Evolutionary conservation across 495 filamentous ascomycete genomes (phyloP).

Genomic region (Endocarpon pusillum): DNA sequence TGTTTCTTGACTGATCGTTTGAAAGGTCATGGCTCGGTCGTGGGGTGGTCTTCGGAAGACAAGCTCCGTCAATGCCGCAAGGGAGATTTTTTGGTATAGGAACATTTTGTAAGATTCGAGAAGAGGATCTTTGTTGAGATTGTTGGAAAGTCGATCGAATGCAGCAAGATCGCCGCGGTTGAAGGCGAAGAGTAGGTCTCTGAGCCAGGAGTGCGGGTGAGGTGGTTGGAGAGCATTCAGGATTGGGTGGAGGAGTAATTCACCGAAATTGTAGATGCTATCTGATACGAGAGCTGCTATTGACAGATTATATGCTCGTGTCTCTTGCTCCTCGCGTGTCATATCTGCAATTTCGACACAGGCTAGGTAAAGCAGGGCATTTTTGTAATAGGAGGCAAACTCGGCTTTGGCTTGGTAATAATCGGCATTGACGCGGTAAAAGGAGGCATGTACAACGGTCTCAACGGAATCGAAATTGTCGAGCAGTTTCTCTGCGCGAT

Average conservation of each 20-base stretch:
- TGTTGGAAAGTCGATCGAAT: slow-evolving; percentile 62
- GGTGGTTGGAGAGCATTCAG: slow-evolving; percentile 58
- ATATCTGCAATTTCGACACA: slow-evolving; percentile 76
- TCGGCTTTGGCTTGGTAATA: slow-evolving; percentile 86
- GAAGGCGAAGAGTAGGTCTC: slow-evolving; percentile 88
- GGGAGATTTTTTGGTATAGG: slow-evolving; percentile 92
- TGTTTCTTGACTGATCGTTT: slow-evolving; percentile 74
- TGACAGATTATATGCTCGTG: slow-evolving; percentile 78
- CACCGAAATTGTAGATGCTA: slow-evolving; percentile 97
- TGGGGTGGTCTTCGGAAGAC: slow-evolving; percentile 93
- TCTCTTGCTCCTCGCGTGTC: slow-evolving; percentile 48
- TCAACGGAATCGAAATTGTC: slow-evolving; percentile 92
- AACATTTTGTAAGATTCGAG: slow-evolving; percentile 62
- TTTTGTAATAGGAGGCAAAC: slow-evolving; percentile 91
- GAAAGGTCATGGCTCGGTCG: slow-evolving; percentile 83
- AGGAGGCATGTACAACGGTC: slow-evolving; percentile 87
- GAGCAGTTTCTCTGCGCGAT: slow-evolving; percentile 69
- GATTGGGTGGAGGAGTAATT: slow-evolving; percentile 93
- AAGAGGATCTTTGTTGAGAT: slow-evolving; percentile 62
- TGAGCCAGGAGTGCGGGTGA: slow-evolving; percentile 60
- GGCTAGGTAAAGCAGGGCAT: slow-evolving; percentile 92
- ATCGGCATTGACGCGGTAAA: slow-evolving; percentile 88
- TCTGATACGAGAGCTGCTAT: slow-evolving; percentile 86
- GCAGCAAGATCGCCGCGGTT: slow-evolving; percentile 86
- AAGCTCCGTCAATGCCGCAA: slow-evolving; percentile 85